Percentiles rank a stretch among this genome's conserved stretches.
phyloP scores from a whole-genome alignment of 129 eudicot genomes.

The Centella asiatica region DNA sequence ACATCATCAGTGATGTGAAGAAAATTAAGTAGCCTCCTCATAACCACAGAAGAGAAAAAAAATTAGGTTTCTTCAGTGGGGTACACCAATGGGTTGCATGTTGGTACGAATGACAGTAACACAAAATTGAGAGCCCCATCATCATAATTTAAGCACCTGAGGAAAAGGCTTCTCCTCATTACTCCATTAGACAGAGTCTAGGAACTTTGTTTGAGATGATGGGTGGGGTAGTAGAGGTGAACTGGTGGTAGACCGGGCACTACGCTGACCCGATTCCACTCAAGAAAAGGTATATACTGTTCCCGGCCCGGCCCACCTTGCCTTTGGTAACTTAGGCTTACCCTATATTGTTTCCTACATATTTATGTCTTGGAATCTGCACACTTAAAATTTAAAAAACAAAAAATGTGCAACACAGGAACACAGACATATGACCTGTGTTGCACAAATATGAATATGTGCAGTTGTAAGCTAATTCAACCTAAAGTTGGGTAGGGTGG shows the following conservation, averaged over 20 bases:
- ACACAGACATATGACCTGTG: too few species aligned
- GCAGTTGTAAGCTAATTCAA: too few species aligned
- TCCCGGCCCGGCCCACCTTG: not conserved
- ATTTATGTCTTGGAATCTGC: too few species aligned
- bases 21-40: constrained; percentile 22
- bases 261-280: constrained; percentile 9
- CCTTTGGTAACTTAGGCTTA: constrained; percentile 7
- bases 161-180: not conserved
- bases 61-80: constrained; percentile 41
- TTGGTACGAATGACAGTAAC: constrained; percentile 24
- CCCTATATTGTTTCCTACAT: constrained; percentile 6
- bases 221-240: not conserved
- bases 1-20: constrained; percentile 26
- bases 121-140: constrained; percentile 31
- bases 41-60: constrained; percentile 5
- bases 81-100: constrained; percentile 30
- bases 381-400: too few species aligned
- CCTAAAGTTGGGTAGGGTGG: too few species aligned
- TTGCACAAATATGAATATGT: too few species aligned
- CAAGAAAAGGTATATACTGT: not conserved
- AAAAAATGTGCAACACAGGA: too few species aligned
- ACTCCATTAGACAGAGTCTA: constrained; percentile 6
- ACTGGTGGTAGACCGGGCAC: constrained; percentile 11
- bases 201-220: constrained; percentile 20
- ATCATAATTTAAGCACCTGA: constrained; percentile 19